A percentile compares a stretch with the other conserved stretches of the same genome.
Conservation (phyloP, 495 filamentous ascomycete genomes). For the Rhizodiscina lignyota region DNA sequence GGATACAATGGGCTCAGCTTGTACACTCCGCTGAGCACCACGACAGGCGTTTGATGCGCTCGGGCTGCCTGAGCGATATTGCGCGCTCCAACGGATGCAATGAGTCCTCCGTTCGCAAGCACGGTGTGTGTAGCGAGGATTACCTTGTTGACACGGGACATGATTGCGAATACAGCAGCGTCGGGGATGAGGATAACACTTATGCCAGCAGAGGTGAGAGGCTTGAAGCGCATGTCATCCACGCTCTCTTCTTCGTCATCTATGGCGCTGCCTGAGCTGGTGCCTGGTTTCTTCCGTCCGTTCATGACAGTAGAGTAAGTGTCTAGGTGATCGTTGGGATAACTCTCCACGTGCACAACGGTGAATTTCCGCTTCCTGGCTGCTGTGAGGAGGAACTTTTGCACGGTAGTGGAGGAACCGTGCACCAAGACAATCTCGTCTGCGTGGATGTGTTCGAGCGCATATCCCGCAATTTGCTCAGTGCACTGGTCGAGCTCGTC, state of each 20-base stretch:
- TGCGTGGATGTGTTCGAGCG: constrained; percentile 76
- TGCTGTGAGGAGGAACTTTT: constrained; percentile 72
- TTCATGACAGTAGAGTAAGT: constrained; percentile 40
- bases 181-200: constrained; percentile 70
- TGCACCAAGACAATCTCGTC: constrained; percentile 81
- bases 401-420: constrained; percentile 62
- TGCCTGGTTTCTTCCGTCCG: constrained; percentile 20
- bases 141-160: constrained; percentile 88
- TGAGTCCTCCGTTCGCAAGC: constrained; percentile 66
- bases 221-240: constrained; percentile 47
- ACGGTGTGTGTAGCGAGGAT: constrained; percentile 74
- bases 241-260: constrained; percentile 20
- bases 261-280: constrained; percentile 10
- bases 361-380: constrained; percentile 77
- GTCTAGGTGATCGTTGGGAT: constrained; percentile 47
- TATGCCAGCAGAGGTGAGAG: constrained; percentile 58
- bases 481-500: constrained; percentile 81
- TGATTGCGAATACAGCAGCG: constrained; percentile 73
- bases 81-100: constrained; percentile 62
- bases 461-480: constrained; percentile 72
- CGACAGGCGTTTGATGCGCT: constrained; percentile 61
- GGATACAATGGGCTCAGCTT: constrained; percentile 82
- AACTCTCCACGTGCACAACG: constrained; percentile 59
- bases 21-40: constrained; percentile 73
- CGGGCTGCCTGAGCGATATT: constrained; percentile 70